Conservation (phyloP, 164 flowering plant genomes). For the Vitis amurensis region DNA sequence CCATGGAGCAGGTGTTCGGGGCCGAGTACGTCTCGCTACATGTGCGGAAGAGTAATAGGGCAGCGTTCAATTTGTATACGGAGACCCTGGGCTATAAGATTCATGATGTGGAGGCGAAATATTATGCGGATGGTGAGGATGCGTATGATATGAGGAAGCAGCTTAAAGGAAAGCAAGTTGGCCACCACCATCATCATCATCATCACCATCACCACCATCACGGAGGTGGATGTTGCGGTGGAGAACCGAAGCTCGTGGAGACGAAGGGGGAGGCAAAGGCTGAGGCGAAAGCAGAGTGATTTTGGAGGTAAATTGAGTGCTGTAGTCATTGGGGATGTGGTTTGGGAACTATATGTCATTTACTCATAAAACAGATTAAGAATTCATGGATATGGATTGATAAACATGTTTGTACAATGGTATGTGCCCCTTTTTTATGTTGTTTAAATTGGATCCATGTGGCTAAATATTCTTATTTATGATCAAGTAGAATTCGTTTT, state of each 20-base stretch:
- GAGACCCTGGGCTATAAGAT: constrained; percentile 83
- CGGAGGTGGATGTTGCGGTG: constrained; percentile 66
- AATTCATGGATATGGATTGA: no score
- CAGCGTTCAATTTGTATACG: constrained; percentile 88
- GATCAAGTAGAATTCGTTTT: no score
- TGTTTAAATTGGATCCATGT: no score
- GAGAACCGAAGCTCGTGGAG: constrained; percentile 22
- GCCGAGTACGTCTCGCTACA: constrained; percentile 91
- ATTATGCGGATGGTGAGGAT: constrained; percentile 95
- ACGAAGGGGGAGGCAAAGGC: constrained; percentile 10
- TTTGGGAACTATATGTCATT: no score
- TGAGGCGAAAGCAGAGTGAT: constrained; percentile 17
- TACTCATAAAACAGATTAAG: no score
- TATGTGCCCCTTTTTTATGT: no score
- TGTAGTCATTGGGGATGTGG: not conserved
- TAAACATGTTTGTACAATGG: no score
- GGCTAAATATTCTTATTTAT: no score
- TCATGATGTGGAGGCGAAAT: constrained; percentile 88
- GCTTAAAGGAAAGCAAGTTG: constrained; percentile 58
- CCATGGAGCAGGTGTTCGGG: constrained; percentile 86
- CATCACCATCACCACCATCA: constrained; percentile 59
- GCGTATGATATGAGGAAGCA: constrained; percentile 94
- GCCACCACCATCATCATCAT: constrained; percentile 33
- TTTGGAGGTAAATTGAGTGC: constrained; percentile 3
- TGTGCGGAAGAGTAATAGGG: constrained; percentile 85